Evolutionary conservation across 192 early-diverging fungal genomes (phyloP).

Genomic region (Gaertneriomyces semiglobifer): DNA sequence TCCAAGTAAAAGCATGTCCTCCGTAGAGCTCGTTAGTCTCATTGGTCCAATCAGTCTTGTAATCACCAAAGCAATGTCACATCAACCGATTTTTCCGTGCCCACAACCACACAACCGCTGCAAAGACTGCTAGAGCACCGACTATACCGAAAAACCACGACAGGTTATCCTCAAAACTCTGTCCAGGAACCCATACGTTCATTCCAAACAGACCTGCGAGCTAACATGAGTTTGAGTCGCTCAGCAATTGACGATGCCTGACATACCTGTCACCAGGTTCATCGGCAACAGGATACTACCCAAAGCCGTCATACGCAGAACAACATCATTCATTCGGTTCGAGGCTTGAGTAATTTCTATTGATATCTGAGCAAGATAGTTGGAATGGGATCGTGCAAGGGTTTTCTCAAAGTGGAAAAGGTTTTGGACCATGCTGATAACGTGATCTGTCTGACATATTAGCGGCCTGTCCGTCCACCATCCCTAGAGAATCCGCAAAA

Average conservation of each 20-base stretch:
- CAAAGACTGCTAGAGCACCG: slow-evolving; percentile 28
- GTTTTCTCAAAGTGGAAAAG: slow-evolving; percentile 70
- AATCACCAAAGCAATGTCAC: background rate
- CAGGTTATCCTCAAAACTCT: slow-evolving; percentile 27
- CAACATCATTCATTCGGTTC: slow-evolving; percentile 60
- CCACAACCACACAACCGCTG: slow-evolving; percentile 22
- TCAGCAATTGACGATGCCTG: background rate
- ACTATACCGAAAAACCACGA: slow-evolving; percentile 49
- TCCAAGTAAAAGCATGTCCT: no score
- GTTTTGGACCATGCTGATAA: slow-evolving; percentile 64
- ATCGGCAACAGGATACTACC: slow-evolving; percentile 86
- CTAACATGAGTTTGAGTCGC: background rate
- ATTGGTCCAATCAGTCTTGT: no score
- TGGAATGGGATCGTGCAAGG: slow-evolving; percentile 67
- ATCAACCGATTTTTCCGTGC: slow-evolving; percentile 18
- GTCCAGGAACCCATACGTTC: slow-evolving; percentile 16
- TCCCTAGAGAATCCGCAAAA: no score
- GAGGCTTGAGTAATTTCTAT: slow-evolving; percentile 57
- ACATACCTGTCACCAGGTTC: slow-evolving; percentile 76
- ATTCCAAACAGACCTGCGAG: slow-evolving; percentile 16
- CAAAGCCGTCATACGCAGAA: slow-evolving; percentile 80
- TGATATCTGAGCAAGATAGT: slow-evolving; percentile 76
- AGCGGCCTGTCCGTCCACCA: background rate
- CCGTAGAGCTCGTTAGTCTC: no score
- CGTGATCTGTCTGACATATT: slow-evolving; percentile 59